phyloP scores from a whole-genome alignment of 768 basidiomycete species.

The Suillus tomentosus region DNA sequence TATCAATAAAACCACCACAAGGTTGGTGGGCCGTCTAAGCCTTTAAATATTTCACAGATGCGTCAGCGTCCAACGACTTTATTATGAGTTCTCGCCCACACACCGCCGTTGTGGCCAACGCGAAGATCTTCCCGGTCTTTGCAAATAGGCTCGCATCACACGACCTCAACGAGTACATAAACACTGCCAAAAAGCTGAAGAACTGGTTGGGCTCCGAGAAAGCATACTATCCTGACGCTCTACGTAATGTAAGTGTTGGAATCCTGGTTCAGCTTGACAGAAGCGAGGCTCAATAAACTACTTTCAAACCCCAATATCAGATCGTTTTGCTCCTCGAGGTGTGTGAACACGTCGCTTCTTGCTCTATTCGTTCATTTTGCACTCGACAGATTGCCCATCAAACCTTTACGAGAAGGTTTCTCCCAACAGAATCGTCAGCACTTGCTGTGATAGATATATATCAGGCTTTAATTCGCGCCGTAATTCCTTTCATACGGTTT shows the following conservation, averaged over 20 bases:
- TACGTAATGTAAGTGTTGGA: conserved; percentile 43
- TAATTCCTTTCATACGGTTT: conserved; percentile 22
- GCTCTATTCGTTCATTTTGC: conserved; percentile 29
- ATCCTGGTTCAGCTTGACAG: conserved; percentile 12
- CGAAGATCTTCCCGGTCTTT: conserved; percentile 41
- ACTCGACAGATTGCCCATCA: conserved; percentile 27
- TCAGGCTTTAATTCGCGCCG: conserved; percentile 18
- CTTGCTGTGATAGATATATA: conserved; percentile 10
- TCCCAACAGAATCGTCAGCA: conserved; percentile 9
- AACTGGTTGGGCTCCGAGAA: conserved; percentile 48
- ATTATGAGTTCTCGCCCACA: conserved; percentile 13
- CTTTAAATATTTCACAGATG: no score
- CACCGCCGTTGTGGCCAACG: conserved; percentile 30
- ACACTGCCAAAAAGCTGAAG: conserved; percentile 39
- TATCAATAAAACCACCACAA: neutral
- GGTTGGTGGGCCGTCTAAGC: neutral
- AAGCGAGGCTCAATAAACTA: conserved; percentile 4
- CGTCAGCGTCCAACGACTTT: neutral
- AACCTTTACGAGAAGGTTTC: conserved; percentile 19
- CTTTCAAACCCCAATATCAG: conserved; percentile 31
- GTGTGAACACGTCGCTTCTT: conserved; percentile 22
- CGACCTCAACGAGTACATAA: conserved; percentile 25
- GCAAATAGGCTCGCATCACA: conserved; percentile 34
- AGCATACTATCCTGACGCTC: conserved; percentile 54
- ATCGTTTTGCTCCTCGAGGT: conserved; percentile 54